Evolutionary conservation across 192 early-diverging fungal species (phyloP).

Genomic region (Phlyctochytrium planicorne): DNA sequence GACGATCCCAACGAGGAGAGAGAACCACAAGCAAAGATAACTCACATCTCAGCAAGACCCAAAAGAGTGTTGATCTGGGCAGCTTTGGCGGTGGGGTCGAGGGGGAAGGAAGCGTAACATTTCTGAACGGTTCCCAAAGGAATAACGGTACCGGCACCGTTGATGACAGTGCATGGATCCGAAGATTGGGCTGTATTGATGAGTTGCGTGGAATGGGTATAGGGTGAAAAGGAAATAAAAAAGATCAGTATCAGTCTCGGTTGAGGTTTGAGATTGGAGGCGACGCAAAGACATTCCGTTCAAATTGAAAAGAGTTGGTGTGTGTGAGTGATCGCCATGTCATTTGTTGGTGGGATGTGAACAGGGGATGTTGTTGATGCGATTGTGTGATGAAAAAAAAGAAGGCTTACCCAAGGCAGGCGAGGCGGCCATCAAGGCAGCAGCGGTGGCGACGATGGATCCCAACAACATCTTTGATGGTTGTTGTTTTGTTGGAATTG

Average conservation of each 20-base stretch:
- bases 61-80: neutral
- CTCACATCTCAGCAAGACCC: neutral
- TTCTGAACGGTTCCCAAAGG: neutral
- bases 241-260: too few species aligned
- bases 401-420: neutral
- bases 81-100: neutral
- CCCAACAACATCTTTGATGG: neutral
- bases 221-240: neutral
- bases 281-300: too few species aligned
- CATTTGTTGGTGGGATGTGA: too few species aligned
- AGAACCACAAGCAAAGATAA: neutral
- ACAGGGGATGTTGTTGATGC: too few species aligned
- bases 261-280: too few species aligned
- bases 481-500: neutral
- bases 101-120: neutral
- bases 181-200: conserved; percentile 1
- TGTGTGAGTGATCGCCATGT: too few species aligned
- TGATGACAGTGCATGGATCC: neutral
- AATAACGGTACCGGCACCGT: neutral
- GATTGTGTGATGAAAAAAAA: neutral
- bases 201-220: too few species aligned
- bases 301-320: too few species aligned
- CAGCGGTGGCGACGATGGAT: neutral
- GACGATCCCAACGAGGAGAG: neutral
- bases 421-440: neutral